Conservation (phyloP, 73 alveolate genomes). For the Tetrahymena elliotti region DNA sequence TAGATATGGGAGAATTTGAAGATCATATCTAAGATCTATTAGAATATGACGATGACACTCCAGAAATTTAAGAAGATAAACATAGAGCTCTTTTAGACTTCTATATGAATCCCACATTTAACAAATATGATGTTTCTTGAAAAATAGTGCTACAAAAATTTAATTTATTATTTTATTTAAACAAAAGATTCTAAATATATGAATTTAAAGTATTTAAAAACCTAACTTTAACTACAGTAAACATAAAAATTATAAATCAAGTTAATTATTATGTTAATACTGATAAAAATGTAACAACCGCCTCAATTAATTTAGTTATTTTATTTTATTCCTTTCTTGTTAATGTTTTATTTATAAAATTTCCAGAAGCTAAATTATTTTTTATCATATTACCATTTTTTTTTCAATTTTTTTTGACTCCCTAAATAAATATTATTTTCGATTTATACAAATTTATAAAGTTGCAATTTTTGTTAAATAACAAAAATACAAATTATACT, state of each 20-base stretch:
- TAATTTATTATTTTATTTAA: background rate
- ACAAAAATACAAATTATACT: too few relatives aligned
- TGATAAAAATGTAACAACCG: background rate
- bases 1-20: conserved; percentile 2
- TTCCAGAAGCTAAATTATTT: too few relatives aligned
- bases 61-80: background rate
- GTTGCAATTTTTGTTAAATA: too few relatives aligned
- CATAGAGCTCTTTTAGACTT: conserved; percentile 16
- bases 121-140: conserved; percentile 2
- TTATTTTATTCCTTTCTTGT: background rate
- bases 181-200: background rate
- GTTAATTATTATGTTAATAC: too few relatives aligned
- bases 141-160: background rate
- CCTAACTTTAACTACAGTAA: background rate
- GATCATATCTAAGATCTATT: conserved; percentile 8
- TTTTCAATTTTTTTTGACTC: too few relatives aligned
- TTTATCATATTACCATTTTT: too few relatives aligned
- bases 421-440: too few relatives aligned
- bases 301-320: background rate
- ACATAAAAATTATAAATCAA: background rate
- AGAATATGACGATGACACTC: background rate
- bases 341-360: background rate
- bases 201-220: background rate
- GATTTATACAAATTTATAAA: too few relatives aligned
- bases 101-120: conserved; percentile 32